These are phyloP conservation scores for Trichopus zeylanicus DNA, from an alignment of 116 monocot species.

Conservation along the genomic window DNA sequence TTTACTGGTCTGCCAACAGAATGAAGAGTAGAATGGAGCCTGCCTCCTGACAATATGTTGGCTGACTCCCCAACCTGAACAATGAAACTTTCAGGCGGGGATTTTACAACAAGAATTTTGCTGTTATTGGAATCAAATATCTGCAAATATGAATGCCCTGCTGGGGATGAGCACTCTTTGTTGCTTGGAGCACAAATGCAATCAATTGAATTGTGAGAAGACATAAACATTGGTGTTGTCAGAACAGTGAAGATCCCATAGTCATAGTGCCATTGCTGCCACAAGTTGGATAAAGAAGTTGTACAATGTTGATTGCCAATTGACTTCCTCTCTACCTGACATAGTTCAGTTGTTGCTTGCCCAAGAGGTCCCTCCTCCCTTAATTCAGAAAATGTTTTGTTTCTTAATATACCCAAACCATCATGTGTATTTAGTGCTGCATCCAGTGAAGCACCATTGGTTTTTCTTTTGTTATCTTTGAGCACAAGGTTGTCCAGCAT, in stretches of 20 bases:
- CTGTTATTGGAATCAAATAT: slow-evolving; percentile 41
- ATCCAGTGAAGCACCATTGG: slow-evolving; percentile 17
- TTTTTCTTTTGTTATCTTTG: slow-evolving; percentile 31
- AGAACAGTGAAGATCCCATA: slow-evolving; percentile 94
- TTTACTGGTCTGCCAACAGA: slow-evolving; percentile 59
- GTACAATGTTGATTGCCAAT: slow-evolving; percentile 7
- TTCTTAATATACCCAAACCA: too few species aligned
- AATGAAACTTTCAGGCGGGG: slow-evolving; percentile 66
- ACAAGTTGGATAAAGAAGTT: slow-evolving; percentile 40
- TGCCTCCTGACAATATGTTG: slow-evolving; percentile 71
- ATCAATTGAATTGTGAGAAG: slow-evolving; percentile 14
- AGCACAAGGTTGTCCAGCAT: slow-evolving; percentile 42
- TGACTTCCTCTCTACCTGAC: not conserved
- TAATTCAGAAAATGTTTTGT: not conserved
- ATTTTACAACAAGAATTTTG: slow-evolving; percentile 51
- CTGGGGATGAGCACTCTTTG: slow-evolving; percentile 37
- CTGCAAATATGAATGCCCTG: slow-evolving; percentile 70
- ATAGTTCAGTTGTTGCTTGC: not conserved
- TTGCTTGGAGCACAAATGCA: slow-evolving; percentile 10
- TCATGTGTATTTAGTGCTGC: not conserved
- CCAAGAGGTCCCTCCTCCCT: not conserved
- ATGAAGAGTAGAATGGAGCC: slow-evolving; percentile 72
- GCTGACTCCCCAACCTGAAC: slow-evolving; percentile 88
- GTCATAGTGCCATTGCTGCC: slow-evolving; percentile 99
- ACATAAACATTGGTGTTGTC: slow-evolving; percentile 77